Evolutionary conservation across 495 filamentous ascomycete genomes (phyloP), one percentile per base, ranked within the genome.

Genomic region (Schizothecium vesticola): DNA sequence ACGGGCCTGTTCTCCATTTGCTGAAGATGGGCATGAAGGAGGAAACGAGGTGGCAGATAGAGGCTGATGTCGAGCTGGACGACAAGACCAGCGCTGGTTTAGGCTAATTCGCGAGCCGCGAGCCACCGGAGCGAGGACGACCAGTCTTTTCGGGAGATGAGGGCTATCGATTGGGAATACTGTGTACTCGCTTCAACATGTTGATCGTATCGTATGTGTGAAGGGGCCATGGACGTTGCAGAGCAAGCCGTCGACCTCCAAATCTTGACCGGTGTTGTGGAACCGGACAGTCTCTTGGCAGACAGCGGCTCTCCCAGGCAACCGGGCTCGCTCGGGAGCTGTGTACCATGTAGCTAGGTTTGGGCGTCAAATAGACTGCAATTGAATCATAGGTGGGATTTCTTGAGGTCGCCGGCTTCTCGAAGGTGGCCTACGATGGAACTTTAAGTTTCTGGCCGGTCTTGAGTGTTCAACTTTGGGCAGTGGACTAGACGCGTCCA

Each of bases 11-110:
- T 36, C 64, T 59, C 43, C 24, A 60, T 62, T 70, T 33, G 68
- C 61, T 66, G 60, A 63, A 56, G 66, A 70, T 69, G 59, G 57
- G 71, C 71, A 71, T 73, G 69, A 64, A 73, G 66, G 59, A 23
- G 26, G 69, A 73, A 69, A 73, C 63, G 56, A 69, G 62, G 23
- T 55, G 64, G 56, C 22, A 24, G 61, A 67, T 65, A 70, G 61
- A 72, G 63, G 70, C 67, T 67, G 66, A 69, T 62, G 61, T 59
- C 59, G 13, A 65, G 29, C 22, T 59, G 56, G 16, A 19, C 19
- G 55, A 57, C 24, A 29, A 51, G 56, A 24, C 24, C 22, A 25
- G 21, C 3, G 7, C n/a, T 56, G 33, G 26, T 66, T 66, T 66
- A 72, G 67, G 28, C 70, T 71, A 68, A 63, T 69, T 60, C 56